Conservation (phyloP, 768 basidiomycete genomes). For the Clitopilus passeckerianus region DNA sequence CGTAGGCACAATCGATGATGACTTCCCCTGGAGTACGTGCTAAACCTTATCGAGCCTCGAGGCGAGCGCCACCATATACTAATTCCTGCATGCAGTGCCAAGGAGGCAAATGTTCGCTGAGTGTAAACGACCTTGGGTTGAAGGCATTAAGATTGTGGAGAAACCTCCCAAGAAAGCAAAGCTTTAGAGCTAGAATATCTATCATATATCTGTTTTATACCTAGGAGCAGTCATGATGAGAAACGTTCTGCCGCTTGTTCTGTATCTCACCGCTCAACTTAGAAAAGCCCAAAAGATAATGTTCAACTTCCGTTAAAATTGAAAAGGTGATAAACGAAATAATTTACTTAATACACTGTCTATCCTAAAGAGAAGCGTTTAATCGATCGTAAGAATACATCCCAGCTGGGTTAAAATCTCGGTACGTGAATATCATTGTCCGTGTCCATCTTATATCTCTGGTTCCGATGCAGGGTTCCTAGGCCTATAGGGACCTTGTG, state of each 20-base stretch:
- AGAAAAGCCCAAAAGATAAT: background rate
- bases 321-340: background rate
- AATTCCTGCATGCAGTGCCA: slow-evolving; percentile 16
- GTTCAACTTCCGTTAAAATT: too few species aligned
- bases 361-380: background rate
- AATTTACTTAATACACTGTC: background rate
- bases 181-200: background rate
- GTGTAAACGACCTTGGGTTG: slow-evolving; percentile 16
- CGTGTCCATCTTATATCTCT: background rate
- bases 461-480: background rate
- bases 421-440: background rate
- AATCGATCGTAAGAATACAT: background rate
- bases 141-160: slow-evolving; percentile 15
- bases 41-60: background rate
- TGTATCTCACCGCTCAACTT: background rate
- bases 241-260: background rate
- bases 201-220: background rate
- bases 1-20: slow-evolving; percentile 24
- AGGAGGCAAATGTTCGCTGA: slow-evolving; percentile 20
- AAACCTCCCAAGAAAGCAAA: slow-evolving; percentile 4
- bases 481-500: background rate
- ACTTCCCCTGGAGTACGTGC: slow-evolving; percentile 24
- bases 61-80: background rate
- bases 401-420: background rate
- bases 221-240: background rate